These are phyloP conservation scores for Rhodotorula sp. DNA, from an alignment of 1,284 basidiomycete species.

Conservation along the genomic window DNA sequence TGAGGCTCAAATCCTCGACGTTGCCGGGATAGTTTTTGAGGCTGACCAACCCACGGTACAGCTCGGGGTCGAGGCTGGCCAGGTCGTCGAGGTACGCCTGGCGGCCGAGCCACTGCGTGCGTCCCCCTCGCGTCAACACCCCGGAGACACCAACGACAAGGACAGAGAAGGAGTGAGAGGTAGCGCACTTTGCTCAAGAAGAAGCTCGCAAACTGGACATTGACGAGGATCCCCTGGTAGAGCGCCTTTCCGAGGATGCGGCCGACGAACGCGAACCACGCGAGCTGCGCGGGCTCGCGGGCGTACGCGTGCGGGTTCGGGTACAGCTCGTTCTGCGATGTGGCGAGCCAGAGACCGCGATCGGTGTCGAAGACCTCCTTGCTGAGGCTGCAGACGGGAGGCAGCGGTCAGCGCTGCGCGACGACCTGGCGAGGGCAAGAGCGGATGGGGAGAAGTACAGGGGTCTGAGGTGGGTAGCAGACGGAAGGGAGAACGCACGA, in stretches of 20 bases:
- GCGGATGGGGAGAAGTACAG: too few species aligned
- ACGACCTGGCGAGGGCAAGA: too few species aligned
- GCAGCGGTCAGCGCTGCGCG: not conserved
- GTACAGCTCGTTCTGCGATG: constrained; percentile 87
- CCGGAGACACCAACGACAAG: not conserved
- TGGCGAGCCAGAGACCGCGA: constrained; percentile 89
- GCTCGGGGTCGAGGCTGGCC: constrained; percentile 82
- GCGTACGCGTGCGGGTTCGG: constrained; percentile 90
- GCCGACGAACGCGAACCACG: constrained; percentile 95
- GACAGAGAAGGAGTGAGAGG: not conserved
- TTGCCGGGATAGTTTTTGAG: constrained; percentile 90
- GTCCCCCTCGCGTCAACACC: not conserved
- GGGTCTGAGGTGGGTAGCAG: not conserved
- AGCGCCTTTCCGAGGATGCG: constrained; percentile 91
- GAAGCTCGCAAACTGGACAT: constrained; percentile 92
- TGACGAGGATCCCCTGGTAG: constrained; percentile 95
- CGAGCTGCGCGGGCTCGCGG: constrained; percentile 74
- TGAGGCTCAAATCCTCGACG: constrained; percentile 87
- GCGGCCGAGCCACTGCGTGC: constrained; percentile 69
- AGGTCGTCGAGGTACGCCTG: constrained; percentile 89
- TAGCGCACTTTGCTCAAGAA: constrained; percentile 83
- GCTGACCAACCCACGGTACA: constrained; percentile 89
- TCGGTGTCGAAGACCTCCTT: constrained; percentile 95
- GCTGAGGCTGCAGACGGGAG: constrained; percentile 59
- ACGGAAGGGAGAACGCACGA: constrained; percentile 48